Base-by-base conservation (phyloP, 331 rosid species). In the Rosa hybrid region DNA sequence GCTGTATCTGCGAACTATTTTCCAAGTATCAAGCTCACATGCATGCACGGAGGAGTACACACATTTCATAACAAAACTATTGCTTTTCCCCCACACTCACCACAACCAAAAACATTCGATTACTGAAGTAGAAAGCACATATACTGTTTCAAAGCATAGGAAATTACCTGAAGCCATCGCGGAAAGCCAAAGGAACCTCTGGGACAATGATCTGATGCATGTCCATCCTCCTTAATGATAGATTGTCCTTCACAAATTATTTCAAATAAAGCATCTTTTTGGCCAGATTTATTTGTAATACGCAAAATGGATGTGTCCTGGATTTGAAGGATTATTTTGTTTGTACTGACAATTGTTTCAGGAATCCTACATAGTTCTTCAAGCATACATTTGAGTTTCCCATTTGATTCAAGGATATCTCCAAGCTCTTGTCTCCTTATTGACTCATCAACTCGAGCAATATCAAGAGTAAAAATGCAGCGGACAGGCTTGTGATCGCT, bases 401-500 rank as follows among this genome's bases (percentile, higher is more conserved):
- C 91, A 83, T 92, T 93, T 82, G 94, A 90, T 77, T 73, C 81
- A 54, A 95, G 86, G 76, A 93, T 93, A 81, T 90, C 97, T 72
- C 98, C 98, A 65, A 90, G 87, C 80, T 88, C 98, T 84, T 91
- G 98, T 83, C 99, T 95, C 82, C 97, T 89, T 68, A 93, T 84
- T 57, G 98, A 90, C 78, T 95, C 98, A 73, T 95, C 97, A 68
- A 95, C 93, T 87, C 97, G 90, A 72, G 99, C 97, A 83, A 95
- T 83, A 76, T 93, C 95, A 54, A 91, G 88, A 53, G 88, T 74
- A 82, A 95, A 93, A 79, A 95, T 87, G 89, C 96, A 90, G 68
- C 98, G 97, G 80, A 95, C 99, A 38, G 99, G 99, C 86, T 95
- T 95, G 86, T 95, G 99, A 84, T 95, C 99, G 78, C 99, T 95